phyloP scores from a whole-genome alignment of 2,329 filamentous ascomycete species.

The Colletotrichum musae region DNA sequence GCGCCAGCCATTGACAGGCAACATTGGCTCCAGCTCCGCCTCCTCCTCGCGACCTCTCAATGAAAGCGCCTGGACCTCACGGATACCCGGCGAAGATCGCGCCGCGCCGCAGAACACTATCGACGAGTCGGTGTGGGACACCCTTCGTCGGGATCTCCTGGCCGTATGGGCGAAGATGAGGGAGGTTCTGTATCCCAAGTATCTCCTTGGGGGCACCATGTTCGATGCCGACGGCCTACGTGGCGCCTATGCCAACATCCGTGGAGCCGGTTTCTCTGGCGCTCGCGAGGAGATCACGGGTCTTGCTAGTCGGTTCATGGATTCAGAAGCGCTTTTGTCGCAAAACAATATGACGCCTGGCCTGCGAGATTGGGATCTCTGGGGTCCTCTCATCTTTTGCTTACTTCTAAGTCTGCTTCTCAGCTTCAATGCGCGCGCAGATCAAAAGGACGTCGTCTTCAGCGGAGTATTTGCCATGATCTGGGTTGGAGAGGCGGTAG shows the following conservation, averaged over 20 bases:
- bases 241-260: slow-evolving; percentile 73
- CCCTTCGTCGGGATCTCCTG: slow-evolving; percentile 89
- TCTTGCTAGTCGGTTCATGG: slow-evolving; percentile 73
- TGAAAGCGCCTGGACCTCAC: slow-evolving; percentile 87
- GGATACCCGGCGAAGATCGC: slow-evolving; percentile 93
- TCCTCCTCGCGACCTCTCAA: slow-evolving; percentile 73
- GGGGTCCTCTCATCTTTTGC: slow-evolving; percentile 97
- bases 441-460: slow-evolving; percentile 92
- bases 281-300: slow-evolving; percentile 74
- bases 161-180: slow-evolving; percentile 99
- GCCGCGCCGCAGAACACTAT: slow-evolving; percentile 92
- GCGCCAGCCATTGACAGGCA: slow-evolving; percentile 85
- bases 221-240: slow-evolving; percentile 70
- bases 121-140: slow-evolving; percentile 97
- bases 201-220: slow-evolving; percentile 83
- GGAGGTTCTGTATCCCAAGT: slow-evolving; percentile 96
- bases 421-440: slow-evolving; percentile 82
- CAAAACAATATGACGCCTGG: slow-evolving; percentile 88
- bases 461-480: slow-evolving; percentile 97
- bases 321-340: slow-evolving; percentile 71
- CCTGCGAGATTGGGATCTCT: slow-evolving; percentile 96
- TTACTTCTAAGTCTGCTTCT: slow-evolving; percentile 89
- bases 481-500: slow-evolving; percentile 96
- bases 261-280: slow-evolving; percentile 70
- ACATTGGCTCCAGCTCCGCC: slow-evolving; percentile 73